Evolutionary conservation across 768 basidiomycete genomes (phyloP).

Genomic region (Ramaria rubella): DNA sequence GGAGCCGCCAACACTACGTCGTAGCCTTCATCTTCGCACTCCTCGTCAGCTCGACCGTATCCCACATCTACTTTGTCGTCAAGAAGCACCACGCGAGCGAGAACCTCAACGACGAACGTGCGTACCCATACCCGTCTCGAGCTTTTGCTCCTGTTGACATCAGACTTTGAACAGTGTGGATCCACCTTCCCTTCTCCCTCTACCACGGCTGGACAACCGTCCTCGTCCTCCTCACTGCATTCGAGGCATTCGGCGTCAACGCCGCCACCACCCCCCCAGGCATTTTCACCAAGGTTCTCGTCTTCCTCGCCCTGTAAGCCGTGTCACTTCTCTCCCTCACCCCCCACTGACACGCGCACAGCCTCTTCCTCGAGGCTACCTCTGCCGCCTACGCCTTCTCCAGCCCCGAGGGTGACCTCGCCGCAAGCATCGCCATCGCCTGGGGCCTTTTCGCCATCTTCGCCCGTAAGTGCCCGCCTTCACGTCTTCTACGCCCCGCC

Average conservation of each 20-base stretch:
- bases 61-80: constrained; percentile 90
- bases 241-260: constrained; percentile 85
- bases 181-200: constrained; percentile 94
- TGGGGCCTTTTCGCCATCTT: constrained; percentile 96
- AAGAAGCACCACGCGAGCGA: constrained; percentile 77
- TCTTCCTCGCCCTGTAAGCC: constrained; percentile 81
- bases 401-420: constrained; percentile 82
- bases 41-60: constrained; percentile 72
- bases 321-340: constrained; percentile 10
- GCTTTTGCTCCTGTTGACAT: not conserved
- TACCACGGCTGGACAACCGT: constrained; percentile 93
- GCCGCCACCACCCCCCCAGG: constrained; percentile 58
- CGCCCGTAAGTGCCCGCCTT: constrained; percentile 29
- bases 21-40: constrained; percentile 82
- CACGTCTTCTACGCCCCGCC: constrained; percentile 15
- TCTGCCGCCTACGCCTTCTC: constrained; percentile 94
- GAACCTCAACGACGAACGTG: constrained; percentile 57
- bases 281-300: constrained; percentile 91
- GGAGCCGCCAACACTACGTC: constrained; percentile 34
- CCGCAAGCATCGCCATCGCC: constrained; percentile 84
- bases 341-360: constrained; percentile 21
- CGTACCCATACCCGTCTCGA: constrained; percentile 6
- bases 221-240: constrained; percentile 72
- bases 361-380: constrained; percentile 89
- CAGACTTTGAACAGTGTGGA: constrained; percentile 41